Evolutionary conservation across 116 monocot genomes (phyloP), one percentile per base, ranked within the genome.

Genomic region (Zostera marina): DNA sequence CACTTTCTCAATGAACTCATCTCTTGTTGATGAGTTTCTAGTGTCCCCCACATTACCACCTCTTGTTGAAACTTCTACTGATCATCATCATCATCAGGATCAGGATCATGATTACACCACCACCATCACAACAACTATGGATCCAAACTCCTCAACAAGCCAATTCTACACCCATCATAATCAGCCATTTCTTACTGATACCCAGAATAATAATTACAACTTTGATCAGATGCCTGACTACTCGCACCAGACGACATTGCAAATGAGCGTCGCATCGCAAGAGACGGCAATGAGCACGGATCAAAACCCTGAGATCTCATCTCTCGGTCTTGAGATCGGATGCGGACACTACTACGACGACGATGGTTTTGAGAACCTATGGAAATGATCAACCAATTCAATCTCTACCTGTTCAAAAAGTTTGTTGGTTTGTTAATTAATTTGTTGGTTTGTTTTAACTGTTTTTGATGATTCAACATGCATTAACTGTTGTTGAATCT

Each of bases 281-380:
- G 85, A 81, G 52, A 79, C 85, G 1, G 73, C 73, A 44, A 17
- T 79, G 49, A 85, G 79, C 68, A 70, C 65, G 13, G 85, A 79
- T 57, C 56, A 51, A 0, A 81, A 81, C 72, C 60, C 81, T 8
- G 85, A 82, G 73, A 91, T 80, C 54, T 91, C 85, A 0, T 85
- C 82, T 20, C 5, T 16, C 12, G 15, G 15, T 4, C 15, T 17
- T 15, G 49, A 49, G 12, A 16, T 49, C 8, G 15, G 3, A 7
- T 4, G 49, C 16, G 9, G 0, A 15, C 49, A 49, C 8, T 49
- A 49, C 49, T 49, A 49, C 7, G 16, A 49, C 7, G 16, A 49
- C 7, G 49, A 49, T 49, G 32, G 5, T 32, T 6, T 49, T 15
- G 49, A 49, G 49, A 16, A 17, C 49, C 49, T 49, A 19, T 49